Evolutionary conservation across 2,329 filamentous ascomycete species (phyloP).

Genomic region (Aspergillus ruber): DNA sequence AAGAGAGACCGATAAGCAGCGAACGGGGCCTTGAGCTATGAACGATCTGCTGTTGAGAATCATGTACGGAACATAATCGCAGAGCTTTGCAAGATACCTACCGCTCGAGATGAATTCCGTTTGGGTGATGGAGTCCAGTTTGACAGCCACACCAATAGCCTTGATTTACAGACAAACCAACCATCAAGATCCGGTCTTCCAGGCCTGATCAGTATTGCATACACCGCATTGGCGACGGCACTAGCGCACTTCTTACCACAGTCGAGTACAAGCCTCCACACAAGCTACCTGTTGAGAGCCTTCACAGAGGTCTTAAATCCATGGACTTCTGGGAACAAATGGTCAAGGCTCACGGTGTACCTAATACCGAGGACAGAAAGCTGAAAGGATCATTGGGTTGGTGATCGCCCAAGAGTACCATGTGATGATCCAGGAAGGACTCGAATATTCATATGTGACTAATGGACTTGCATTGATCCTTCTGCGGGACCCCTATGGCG

Average conservation of each 20-base stretch:
- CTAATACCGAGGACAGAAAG: slow-evolving; percentile 6
- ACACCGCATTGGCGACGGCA: slow-evolving; percentile 8
- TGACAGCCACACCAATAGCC: no score
- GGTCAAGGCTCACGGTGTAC: slow-evolving; percentile 5
- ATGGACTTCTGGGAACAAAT: slow-evolving; percentile 14
- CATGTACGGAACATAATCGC: no score
- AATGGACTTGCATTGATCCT: slow-evolving; percentile 2
- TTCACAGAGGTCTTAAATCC: slow-evolving; percentile 8
- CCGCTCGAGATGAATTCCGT: no score
- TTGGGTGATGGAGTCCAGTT: no score
- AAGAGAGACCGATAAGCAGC: no score
- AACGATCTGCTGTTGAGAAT: no score
- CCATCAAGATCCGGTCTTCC: no score
- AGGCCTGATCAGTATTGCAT: slow-evolving; percentile 11
- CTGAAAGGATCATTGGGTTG: slow-evolving; percentile 11
- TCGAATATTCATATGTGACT: slow-evolving; percentile 15
- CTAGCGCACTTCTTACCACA: slow-evolving; percentile 4
- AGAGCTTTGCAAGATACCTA: no score
- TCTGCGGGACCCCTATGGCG: no score
- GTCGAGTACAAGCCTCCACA: no score
- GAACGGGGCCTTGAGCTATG: no score
- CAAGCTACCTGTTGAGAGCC: not conserved
- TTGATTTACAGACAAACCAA: no score
- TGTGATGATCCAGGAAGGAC: slow-evolving; percentile 15
- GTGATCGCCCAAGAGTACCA: slow-evolving; percentile 19